Evolutionary conservation across 75 land plant genomes (phyloP).

Genomic region (Sequoia sempervirens): DNA sequence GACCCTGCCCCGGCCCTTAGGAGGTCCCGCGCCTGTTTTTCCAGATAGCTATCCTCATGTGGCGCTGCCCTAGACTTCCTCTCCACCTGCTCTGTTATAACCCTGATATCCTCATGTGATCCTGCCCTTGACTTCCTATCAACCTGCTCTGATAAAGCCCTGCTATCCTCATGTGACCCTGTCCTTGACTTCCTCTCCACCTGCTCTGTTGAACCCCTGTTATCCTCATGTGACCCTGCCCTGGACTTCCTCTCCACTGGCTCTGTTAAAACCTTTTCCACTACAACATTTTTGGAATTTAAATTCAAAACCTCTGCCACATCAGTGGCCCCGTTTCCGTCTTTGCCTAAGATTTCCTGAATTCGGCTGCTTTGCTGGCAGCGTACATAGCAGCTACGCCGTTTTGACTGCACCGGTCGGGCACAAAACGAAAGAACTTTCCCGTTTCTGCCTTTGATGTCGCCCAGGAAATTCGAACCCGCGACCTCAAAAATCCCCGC

Average conservation of each 20-base stretch:
- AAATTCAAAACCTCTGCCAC: slow-evolving; percentile 8
- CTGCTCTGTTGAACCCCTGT: neutral
- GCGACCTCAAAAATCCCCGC: neutral
- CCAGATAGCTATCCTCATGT: neutral
- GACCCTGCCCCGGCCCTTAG: neutral
- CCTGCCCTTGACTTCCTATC: slow-evolving; percentile 5
- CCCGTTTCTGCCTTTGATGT: neutral
- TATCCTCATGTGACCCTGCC: neutral
- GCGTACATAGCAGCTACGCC: neutral
- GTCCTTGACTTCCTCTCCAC: slow-evolving; percentile 4
- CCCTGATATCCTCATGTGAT: neutral
- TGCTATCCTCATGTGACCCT: neutral
- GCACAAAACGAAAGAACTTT: neutral
- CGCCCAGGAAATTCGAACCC: neutral
- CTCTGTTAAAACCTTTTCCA: neutral
- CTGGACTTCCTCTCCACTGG: neutral
- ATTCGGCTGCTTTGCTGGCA: slow-evolving; percentile 34
- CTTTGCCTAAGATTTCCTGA: slow-evolving; percentile 16
- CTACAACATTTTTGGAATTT: neutral
- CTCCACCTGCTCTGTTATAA: neutral
- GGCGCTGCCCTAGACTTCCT: neutral
- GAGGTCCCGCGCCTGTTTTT: neutral
- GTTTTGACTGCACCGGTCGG: neutral
- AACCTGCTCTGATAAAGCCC: slow-evolving; percentile 1
- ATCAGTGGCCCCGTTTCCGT: slow-evolving; percentile 25